These are phyloP conservation scores for Sideroxylon spinosum DNA, from an alignment of 179 eudicot genomes.

Conservation along the genomic window DNA sequence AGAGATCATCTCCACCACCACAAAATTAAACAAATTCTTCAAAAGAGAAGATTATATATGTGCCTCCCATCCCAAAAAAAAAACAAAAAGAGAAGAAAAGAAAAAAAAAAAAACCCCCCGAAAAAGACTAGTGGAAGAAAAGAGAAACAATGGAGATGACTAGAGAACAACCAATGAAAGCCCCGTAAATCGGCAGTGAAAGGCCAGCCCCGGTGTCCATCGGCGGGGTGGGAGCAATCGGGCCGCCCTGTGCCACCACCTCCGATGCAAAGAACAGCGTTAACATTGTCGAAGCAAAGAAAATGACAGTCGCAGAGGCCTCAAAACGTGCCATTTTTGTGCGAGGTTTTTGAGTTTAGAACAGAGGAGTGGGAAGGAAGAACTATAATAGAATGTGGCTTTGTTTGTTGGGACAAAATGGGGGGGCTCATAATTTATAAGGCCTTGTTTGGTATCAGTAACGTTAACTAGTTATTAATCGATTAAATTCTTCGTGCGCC, in stretches of 20 bases:
- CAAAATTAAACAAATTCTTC: too few species aligned
- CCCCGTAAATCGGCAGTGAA: constrained; percentile 7
- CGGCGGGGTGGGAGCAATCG: constrained; percentile 20
- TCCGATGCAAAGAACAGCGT: neutral
- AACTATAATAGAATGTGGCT: neutral
- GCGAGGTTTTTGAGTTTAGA: neutral
- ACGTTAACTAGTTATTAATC: too few species aligned
- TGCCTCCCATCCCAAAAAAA: too few species aligned
- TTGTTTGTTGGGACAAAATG: neutral
- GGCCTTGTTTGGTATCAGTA: neutral
- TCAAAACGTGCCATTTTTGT: neutral
- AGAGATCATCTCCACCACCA: too few species aligned
- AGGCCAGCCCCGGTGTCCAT: constrained; percentile 18
- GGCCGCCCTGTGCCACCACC: neutral
- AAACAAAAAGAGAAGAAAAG: too few species aligned
- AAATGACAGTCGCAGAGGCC: neutral
- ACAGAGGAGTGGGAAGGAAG: neutral
- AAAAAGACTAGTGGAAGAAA: constrained; percentile 2
- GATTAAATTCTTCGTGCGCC: neutral
- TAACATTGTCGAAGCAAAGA: neutral
- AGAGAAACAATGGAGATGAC: constrained; percentile 20
- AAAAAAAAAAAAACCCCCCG: too few species aligned
- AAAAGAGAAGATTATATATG: too few species aligned
- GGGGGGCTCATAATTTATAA: neutral
- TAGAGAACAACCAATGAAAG: constrained; percentile 11